phyloP scores from a whole-genome alignment of 108 stramenopile genomes.

The Stephanodiscus triporus region DNA sequence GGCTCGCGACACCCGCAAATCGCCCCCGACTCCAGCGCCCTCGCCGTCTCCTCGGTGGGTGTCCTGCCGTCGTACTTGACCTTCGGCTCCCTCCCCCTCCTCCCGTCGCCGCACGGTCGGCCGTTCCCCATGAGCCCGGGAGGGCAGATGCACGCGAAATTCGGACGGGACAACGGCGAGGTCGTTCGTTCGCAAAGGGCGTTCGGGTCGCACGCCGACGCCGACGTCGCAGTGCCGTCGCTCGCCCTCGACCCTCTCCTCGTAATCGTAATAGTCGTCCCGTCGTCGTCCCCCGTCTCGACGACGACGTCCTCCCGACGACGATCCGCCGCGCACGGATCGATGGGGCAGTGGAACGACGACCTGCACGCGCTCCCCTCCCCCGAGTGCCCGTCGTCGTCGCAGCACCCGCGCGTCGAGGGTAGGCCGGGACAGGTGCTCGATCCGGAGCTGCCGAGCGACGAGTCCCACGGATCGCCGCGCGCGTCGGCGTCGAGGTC shows the following conservation, averaged over 20 bases:
- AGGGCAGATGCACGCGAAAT: constrained; percentile 75
- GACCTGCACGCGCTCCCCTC: constrained; percentile 37
- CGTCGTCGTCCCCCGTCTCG: neutral
- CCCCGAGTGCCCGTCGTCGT: constrained; percentile 37
- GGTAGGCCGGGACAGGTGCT: constrained; percentile 36
- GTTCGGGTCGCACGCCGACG: constrained; percentile 51
- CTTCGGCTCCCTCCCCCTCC: constrained; percentile 54
- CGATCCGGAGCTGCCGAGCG: neutral
- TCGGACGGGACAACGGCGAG: constrained; percentile 52
- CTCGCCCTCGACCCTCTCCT: constrained; percentile 11
- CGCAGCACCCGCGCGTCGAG: constrained; percentile 54
- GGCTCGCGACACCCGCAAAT: constrained; percentile 86
- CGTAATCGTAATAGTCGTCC: too few species aligned
- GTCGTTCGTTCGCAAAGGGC: constrained; percentile 65
- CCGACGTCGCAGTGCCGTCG: neutral
- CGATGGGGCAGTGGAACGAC: constrained; percentile 52
- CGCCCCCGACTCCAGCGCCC: constrained; percentile 58
- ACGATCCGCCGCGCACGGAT: neutral
- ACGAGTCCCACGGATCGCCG: neutral
- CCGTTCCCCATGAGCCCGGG: constrained; percentile 82
- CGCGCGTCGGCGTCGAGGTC: neutral
- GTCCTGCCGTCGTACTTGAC: constrained; percentile 84
- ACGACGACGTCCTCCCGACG: constrained; percentile 28
- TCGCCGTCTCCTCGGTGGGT: constrained; percentile 70
- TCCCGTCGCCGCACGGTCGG: constrained; percentile 42